A percentile compares a stretch with the other conserved stretches of the same genome.
These are phyloP conservation scores for Stephanodiscus triporus DNA, from an alignment of 108 stramenopile genomes.

Conservation along the genomic window DNA sequence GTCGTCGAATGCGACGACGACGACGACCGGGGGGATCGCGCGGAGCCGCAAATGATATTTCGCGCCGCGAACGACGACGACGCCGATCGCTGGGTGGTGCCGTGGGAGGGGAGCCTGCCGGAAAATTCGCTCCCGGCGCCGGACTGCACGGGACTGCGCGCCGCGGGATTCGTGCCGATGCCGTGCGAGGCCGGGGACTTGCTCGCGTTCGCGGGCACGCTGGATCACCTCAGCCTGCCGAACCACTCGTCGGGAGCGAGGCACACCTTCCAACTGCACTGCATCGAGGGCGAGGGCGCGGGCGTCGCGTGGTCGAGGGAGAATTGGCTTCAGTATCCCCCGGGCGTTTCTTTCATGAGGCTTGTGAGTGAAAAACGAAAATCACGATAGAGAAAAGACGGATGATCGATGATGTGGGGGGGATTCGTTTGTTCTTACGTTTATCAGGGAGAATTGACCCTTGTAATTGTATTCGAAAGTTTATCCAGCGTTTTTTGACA, in stretches of 20 bases:
- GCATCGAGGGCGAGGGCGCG: conserved; percentile 78
- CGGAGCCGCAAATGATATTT: conserved; percentile 55
- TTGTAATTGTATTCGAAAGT: too few relatives aligned
- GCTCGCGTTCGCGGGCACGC: conserved; percentile 78
- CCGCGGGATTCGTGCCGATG: conserved; percentile 81
- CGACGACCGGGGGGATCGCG: conserved; percentile 19
- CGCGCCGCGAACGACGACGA: conserved; percentile 23
- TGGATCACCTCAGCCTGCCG: conserved; percentile 91
- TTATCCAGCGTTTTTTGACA: too few relatives aligned
- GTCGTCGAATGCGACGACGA: conserved; percentile 26
- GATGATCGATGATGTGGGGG: too few relatives aligned
- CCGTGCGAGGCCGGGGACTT: conserved; percentile 91
- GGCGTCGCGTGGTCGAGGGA: conserved; percentile 78
- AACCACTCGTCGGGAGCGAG: conserved; percentile 68
- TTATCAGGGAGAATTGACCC: too few relatives aligned
- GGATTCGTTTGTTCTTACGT: too few relatives aligned
- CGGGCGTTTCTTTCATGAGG: conserved; percentile 56
- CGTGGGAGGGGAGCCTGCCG: conserved; percentile 81
- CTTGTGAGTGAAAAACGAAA: too few relatives aligned
- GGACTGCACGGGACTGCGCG: conserved; percentile 54
- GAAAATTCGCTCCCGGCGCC: conserved; percentile 40
- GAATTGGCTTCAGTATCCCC: conserved; percentile 94
- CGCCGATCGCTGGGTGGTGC: conserved; percentile 12
- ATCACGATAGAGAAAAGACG: too few relatives aligned
- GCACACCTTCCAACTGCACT: conserved; percentile 94